These are phyloP conservation scores for Hyphopichia wangnamkhiaoensis DNA, from an alignment of 1,139 yeast genomes.

Conservation along the genomic window DNA sequence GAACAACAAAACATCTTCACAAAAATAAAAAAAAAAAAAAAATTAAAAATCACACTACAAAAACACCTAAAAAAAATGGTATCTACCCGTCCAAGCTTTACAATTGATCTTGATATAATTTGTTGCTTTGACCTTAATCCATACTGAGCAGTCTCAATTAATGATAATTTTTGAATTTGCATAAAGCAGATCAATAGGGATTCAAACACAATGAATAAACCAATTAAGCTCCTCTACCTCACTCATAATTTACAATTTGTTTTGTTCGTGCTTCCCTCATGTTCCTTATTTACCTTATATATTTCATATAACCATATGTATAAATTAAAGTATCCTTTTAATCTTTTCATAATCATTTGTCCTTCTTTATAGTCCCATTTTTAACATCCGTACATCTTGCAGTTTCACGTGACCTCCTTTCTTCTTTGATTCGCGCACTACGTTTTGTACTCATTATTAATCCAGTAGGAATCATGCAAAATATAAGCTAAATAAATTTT, in stretches of 20 bases:
- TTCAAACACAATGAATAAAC: background rate
- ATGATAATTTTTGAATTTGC: too few species aligned
- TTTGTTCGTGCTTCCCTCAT: background rate
- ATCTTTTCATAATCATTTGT: too few species aligned
- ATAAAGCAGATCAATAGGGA: too few species aligned
- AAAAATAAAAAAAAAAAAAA: too few species aligned
- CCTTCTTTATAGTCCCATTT: background rate
- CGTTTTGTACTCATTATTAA: constrained; percentile 3
- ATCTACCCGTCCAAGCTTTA: background rate
- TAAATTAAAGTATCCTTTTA: too few species aligned
- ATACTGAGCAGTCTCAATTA: too few species aligned
- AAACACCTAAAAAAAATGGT: background rate
- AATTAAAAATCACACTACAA: background rate
- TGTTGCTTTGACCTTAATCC: too few species aligned
- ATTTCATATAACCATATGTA: background rate
- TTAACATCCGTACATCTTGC: constrained; percentile 2
- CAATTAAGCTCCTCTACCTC: background rate
- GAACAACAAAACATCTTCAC: background rate
- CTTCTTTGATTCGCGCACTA: background rate
- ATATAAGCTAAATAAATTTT: constrained; percentile 2
- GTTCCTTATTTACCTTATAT: background rate
- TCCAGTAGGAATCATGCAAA: constrained; percentile 5
- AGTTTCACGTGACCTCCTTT: background rate
- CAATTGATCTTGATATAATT: background rate
- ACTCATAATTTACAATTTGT: background rate